phyloP scores from a whole-genome alignment of 768 basidiomycete species.

The Pisolithus microcarpus region DNA sequence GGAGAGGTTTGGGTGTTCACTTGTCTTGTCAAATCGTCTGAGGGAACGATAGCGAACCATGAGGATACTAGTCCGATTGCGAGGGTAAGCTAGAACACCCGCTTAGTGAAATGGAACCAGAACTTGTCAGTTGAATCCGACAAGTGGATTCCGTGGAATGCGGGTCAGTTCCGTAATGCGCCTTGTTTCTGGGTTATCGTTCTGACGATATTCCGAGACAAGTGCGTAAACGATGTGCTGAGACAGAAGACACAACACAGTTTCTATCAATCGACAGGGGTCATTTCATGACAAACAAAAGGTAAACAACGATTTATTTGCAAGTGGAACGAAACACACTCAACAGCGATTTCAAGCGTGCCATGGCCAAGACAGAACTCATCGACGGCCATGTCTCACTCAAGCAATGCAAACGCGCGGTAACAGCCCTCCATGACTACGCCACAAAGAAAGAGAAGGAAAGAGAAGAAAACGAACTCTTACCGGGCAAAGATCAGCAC shows the following conservation, averaged over 20 bases:
- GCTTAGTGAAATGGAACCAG: slow-evolving; percentile 28
- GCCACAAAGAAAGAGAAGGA: slow-evolving; percentile 56
- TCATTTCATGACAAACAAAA: slow-evolving; percentile 2
- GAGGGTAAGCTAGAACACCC: slow-evolving; percentile 70
- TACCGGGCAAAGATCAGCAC: slow-evolving; percentile 73
- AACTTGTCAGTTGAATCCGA: slow-evolving; percentile 38
- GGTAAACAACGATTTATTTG: not conserved
- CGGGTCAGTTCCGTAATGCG: too few relatives aligned
- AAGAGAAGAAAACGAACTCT: slow-evolving; percentile 65
- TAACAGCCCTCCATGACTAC: slow-evolving; percentile 71
- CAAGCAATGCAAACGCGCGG: slow-evolving; percentile 69
- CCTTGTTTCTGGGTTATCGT: too few relatives aligned
- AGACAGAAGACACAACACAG: too few relatives aligned
- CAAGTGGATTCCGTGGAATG: slow-evolving; percentile 28
- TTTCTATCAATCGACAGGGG: too few relatives aligned
- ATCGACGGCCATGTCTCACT: slow-evolving; percentile 66
- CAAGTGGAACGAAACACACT: too few relatives aligned
- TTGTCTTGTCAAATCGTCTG: too few relatives aligned
- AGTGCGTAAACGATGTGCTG: too few relatives aligned
- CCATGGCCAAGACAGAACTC: slow-evolving; percentile 45
- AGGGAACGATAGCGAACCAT: slow-evolving; percentile 14
- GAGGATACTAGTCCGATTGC: slow-evolving; percentile 65
- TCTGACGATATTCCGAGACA: too few relatives aligned
- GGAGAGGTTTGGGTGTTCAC: too few relatives aligned
- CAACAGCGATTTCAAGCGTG: not conserved